Percentiles rank a stretch among this genome's conserved stretches.
Conservation (phyloP, 257 asterid species). For the Oldenlandia corymbosa region DNA sequence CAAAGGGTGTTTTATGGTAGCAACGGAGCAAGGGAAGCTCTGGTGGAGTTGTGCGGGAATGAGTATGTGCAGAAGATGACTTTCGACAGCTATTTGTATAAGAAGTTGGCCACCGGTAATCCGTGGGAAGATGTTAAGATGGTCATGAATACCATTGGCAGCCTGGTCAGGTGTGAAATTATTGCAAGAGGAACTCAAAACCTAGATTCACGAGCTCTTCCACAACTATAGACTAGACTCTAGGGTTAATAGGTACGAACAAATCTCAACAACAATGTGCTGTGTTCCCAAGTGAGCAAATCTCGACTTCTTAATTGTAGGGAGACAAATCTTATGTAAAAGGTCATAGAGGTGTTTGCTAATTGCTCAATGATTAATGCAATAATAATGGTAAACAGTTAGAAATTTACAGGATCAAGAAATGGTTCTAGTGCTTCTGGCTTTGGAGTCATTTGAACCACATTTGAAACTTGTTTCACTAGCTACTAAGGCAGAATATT, state of each 20-base stretch:
- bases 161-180: slow-evolving; percentile 57
- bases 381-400: no score
- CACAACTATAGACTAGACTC: no score
- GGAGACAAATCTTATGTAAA: no score
- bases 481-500: slow-evolving; percentile 3
- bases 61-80: slow-evolving; percentile 84
- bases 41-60: slow-evolving; percentile 78
- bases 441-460: no score
- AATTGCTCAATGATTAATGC: no score
- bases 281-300: no score
- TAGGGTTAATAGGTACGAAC: no score
- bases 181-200: slow-evolving; percentile 39
- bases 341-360: no score
- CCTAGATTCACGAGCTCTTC: slow-evolving; percentile 16
- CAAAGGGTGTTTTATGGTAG: slow-evolving; percentile 71
- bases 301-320: no score
- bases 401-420: no score
- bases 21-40: slow-evolving; percentile 73
- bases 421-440: no score
- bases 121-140: slow-evolving; percentile 50
- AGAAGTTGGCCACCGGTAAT: slow-evolving; percentile 59
- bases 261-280: no score
- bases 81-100: slow-evolving; percentile 75
- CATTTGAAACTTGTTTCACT: not conserved
- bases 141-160: slow-evolving; percentile 54